Percentiles rank a stretch among this genome's conserved stretches.
Evolutionary conservation across 768 basidiomycete genomes (phyloP).

Genomic region (Kwoniella mangroviensis): DNA sequence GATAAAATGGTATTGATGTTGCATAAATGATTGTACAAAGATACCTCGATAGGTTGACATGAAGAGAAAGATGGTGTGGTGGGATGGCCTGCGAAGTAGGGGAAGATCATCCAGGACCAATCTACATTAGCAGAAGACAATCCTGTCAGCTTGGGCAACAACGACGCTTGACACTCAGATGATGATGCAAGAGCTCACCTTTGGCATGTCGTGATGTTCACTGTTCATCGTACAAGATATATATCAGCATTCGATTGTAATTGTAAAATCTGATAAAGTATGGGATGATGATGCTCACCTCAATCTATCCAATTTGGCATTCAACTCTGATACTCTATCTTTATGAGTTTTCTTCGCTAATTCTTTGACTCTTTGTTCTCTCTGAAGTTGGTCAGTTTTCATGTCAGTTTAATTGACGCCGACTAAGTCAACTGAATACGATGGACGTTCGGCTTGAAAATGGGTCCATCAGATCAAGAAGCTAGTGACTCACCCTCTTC

Average conservation of each 20-base stretch:
- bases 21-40: neutral
- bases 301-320: slow-evolving; percentile 51
- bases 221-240: slow-evolving; percentile 25
- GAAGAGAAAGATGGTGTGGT: neutral
- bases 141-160: too few species aligned
- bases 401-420: neutral
- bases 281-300: slow-evolving; percentile 36
- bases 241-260: neutral
- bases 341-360: slow-evolving; percentile 52
- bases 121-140: slow-evolving; percentile 25
- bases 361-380: slow-evolving; percentile 51
- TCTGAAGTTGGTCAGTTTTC: slow-evolving; percentile 7
- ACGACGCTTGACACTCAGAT: too few species aligned
- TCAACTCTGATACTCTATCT: slow-evolving; percentile 54
- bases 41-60: neutral
- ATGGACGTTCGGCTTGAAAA: neutral
- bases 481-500: slow-evolving; percentile 55
- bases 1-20: neutral
- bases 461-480: neutral
- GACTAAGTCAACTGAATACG: neutral
- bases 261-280: neutral
- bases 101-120: slow-evolving; percentile 45
- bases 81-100: neutral
- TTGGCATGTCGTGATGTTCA: slow-evolving; percentile 58
- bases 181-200: slow-evolving; percentile 35